Evolutionary conservation across 768 basidiomycete species (phyloP), one percentile per base, ranked within the genome.

Genomic region (Lepiota venenata): DNA sequence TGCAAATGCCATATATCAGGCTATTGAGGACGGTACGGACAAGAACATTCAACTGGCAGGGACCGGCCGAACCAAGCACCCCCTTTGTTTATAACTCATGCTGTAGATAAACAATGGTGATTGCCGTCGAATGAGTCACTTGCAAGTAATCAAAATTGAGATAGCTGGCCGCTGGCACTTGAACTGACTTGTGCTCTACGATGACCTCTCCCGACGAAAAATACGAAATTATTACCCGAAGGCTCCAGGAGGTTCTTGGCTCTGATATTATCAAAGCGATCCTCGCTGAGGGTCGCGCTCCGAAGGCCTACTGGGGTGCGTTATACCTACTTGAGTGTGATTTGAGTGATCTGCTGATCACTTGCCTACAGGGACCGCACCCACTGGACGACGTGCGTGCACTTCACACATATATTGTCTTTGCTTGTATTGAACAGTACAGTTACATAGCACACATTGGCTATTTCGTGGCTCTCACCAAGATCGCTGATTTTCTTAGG

Each of bases 401-500:
- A 36, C 50, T 46, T 56, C n/a, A 14, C 43, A 9, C 16, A 22
- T 40, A 48, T 20, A 14, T 40, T 35, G 4, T 25, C 7, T 47
- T n/a, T 4, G 10, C 21, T 21, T 15, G 20, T n/a, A 51, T 16
- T 32, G 9, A 35, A 54, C 45, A 18, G 56, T 55, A 29, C 45
- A 51, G 20, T 49, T 39, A 55, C 40, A 38, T 63, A 98, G 96
- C 96, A 6, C 97, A 98, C 64, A 88, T 98, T 55, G 97, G 92
- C 5, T 99, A 99, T 78, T 96, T 97, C 67, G 96, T 96, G 0
- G 85, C 97, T 2, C 73, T 98, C 57, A 86, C 84, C 20, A 99
- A 99, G 77, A 91, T 99, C 54, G 93, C 94, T 8, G 96, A 98
- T 73, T 98, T 99, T 70, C 72, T 98, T 41, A 80, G 83, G 39